Percentiles rank a stretch among this genome's conserved stretches.
These are phyloP conservation scores for Cicer judaicum DNA, from an alignment of 306 rosid species.

Conservation along the genomic window DNA sequence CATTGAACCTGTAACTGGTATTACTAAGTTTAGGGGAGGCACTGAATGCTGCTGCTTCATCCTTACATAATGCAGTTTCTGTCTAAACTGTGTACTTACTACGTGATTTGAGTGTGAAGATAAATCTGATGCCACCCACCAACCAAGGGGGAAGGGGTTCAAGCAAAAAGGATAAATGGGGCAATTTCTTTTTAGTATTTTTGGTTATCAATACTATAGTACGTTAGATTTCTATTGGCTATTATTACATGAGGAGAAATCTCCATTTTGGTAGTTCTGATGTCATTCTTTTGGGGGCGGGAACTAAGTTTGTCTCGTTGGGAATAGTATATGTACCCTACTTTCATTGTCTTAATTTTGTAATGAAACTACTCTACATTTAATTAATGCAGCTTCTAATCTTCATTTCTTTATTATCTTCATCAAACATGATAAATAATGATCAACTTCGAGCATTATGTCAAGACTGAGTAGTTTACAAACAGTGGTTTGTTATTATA, in stretches of 20 bases:
- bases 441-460: constrained; percentile 1
- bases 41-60: constrained; percentile 42
- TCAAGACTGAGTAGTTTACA: not conserved
- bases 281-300: constrained; percentile 65
- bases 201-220: constrained; percentile 54
- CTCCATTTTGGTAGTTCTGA: constrained; percentile 62
- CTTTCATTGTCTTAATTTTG: constrained; percentile 36
- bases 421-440: not conserved
- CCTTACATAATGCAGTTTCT: constrained; percentile 45
- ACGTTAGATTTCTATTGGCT: constrained; percentile 54
- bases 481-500: not conserved
- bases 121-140: constrained; percentile 47
- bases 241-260: constrained; percentile 54
- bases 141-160: constrained; percentile 44
- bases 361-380: constrained; percentile 48
- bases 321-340: constrained; percentile 54
- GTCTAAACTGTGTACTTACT: constrained; percentile 43
- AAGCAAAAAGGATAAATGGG: constrained; percentile 40
- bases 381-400: constrained; percentile 41
- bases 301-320: constrained; percentile 47
- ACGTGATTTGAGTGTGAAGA: constrained; percentile 49
- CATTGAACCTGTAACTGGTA: constrained; percentile 67
- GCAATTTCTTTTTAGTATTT: constrained; percentile 45
- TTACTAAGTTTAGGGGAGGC: constrained; percentile 46
- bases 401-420: not conserved